These are phyloP conservation scores for Prunus padus DNA, from an alignment of 306 rosid genomes.

Conservation along the genomic window DNA sequence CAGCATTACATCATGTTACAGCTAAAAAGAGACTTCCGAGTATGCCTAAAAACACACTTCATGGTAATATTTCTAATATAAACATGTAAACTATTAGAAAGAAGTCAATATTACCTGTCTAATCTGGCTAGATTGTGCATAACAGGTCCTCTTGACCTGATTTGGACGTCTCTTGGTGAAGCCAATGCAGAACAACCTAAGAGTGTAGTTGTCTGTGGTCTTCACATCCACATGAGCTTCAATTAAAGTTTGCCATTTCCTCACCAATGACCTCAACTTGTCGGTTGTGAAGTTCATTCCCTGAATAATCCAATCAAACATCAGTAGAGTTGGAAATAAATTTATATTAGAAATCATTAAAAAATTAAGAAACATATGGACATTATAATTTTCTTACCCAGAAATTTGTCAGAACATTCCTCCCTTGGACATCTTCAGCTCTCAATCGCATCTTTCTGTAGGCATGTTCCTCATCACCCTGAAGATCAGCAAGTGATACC, in stretches of 20 bases:
- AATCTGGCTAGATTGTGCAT: conserved; percentile 89
- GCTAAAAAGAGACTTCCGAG: not conserved
- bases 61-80: not conserved
- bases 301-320: conserved; percentile 26
- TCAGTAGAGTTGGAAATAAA: not conserved
- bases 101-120: conserved; percentile 52
- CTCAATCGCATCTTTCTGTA: conserved; percentile 94
- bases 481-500: conserved; percentile 92
- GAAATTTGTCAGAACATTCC: conserved; percentile 82
- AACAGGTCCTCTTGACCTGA: conserved; percentile 93
- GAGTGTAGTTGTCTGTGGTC: conserved; percentile 74
- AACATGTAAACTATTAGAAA: not conserved
- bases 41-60: not conserved
- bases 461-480: conserved; percentile 89
- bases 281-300: conserved; percentile 92
- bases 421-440: conserved; percentile 94
- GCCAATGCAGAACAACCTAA: conserved; percentile 94
- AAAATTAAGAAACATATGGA: not conserved
- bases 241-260: conserved; percentile 86
- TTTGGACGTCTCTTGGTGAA: conserved; percentile 76
- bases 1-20: too few species aligned
- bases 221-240: conserved; percentile 95
- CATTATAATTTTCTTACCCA: conserved; percentile 52
- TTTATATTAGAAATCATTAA: not conserved
- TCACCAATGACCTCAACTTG: conserved; percentile 84